A percentile compares a stretch with the other conserved stretches of the same genome.
Conservation (phyloP, 2,329 filamentous ascomycete genomes). For the Colletotrichum tropicale region DNA sequence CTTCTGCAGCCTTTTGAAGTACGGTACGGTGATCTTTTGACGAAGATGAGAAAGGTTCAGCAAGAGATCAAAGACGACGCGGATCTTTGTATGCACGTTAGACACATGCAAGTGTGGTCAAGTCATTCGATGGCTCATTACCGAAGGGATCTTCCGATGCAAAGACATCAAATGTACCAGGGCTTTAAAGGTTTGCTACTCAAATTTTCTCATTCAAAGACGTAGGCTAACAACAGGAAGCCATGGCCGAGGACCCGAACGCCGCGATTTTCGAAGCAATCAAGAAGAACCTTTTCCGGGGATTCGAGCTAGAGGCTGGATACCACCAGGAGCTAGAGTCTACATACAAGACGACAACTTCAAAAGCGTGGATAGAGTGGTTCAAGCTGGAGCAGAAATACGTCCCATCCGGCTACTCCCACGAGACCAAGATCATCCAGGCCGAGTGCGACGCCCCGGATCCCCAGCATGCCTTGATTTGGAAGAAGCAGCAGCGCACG, state of each 20-base stretch:
- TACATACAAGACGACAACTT: constrained; percentile 29
- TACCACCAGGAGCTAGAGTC: constrained; percentile 29
- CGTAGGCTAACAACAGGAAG: neutral
- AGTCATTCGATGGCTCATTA: constrained; percentile 21
- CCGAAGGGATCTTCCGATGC: constrained; percentile 15
- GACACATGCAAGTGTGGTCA: constrained; percentile 9
- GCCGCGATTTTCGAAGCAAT: constrained; percentile 21
- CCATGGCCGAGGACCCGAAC: constrained; percentile 7
- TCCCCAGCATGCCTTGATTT: constrained; percentile 29
- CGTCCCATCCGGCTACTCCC: constrained; percentile 25
- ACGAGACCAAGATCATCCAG: constrained; percentile 24
- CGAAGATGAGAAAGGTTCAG: constrained; percentile 19
- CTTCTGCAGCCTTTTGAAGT: constrained; percentile 20
- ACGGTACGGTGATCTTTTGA: constrained; percentile 20
- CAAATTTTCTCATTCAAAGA: neutral
- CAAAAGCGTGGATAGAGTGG: constrained; percentile 28
- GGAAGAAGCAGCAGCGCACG: constrained; percentile 25
- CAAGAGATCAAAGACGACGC: constrained; percentile 21
- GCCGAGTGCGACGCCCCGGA: constrained; percentile 32
- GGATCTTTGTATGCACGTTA: constrained; percentile 16
- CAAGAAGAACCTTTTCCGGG: constrained; percentile 24
- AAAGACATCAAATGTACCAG: constrained; percentile 9
- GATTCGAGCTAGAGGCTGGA: constrained; percentile 26
- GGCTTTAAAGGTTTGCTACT: neutral
- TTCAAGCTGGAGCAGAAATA: constrained; percentile 28